Evolutionary conservation across 2,329 filamentous ascomycete genomes (phyloP).

Genomic region (Colletotrichum spaethianum): DNA sequence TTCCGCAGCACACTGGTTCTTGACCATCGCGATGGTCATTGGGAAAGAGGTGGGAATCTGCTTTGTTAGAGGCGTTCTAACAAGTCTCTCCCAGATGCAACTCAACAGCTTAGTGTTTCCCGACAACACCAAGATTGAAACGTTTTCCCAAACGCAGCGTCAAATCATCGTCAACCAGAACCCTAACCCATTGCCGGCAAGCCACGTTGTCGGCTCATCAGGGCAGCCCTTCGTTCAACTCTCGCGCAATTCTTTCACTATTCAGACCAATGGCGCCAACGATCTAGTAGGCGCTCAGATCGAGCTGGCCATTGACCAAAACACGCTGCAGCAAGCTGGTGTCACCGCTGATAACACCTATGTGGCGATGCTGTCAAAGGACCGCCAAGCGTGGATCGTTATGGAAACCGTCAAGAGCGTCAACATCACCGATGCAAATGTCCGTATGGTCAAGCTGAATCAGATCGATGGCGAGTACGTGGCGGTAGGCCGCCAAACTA

Average conservation of each 20-base stretch:
- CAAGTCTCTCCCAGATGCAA: slow-evolving; percentile 40
- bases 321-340: slow-evolving; percentile 39
- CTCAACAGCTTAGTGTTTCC: slow-evolving; percentile 42
- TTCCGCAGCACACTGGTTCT: too few relatives aligned
- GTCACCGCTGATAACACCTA: slow-evolving; percentile 44
- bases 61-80: neutral
- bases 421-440: slow-evolving; percentile 44
- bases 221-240: slow-evolving; percentile 45
- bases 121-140: slow-evolving; percentile 45
- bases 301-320: slow-evolving; percentile 43
- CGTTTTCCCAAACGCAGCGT: slow-evolving; percentile 44
- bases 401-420: slow-evolving; percentile 43
- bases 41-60: neutral
- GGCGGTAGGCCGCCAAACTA: slow-evolving; percentile 43
- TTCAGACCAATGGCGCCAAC: slow-evolving; percentile 44
- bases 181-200: slow-evolving; percentile 43
- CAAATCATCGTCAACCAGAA: slow-evolving; percentile 45
- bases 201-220: slow-evolving; percentile 44
- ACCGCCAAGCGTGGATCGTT: slow-evolving; percentile 44
- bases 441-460: slow-evolving; percentile 44
- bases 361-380: slow-evolving; percentile 43
- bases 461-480: slow-evolving; percentile 44
- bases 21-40: neutral
- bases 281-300: slow-evolving; percentile 44
- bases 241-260: slow-evolving; percentile 43